Evolutionary conservation across 345 rosid species (phyloP), one percentile per base, ranked within the genome.

Genomic region (Eucalyptus tenuipes): DNA sequence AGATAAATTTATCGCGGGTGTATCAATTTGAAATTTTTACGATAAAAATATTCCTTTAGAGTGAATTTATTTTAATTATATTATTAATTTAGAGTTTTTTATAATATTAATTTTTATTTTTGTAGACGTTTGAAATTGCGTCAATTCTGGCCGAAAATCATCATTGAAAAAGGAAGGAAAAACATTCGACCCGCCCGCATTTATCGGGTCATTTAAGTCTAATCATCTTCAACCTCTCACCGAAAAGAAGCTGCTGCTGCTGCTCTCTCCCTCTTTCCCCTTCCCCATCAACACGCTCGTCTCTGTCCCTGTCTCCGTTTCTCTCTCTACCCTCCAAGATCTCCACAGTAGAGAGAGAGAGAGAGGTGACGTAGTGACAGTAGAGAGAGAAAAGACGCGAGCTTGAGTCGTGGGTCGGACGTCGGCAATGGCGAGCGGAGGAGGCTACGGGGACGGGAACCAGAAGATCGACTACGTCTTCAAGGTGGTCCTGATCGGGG

Each of bases 401-500:
- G 84, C 47, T 14, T 14, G 84, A 22, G 84, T 66, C 1, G 66
- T 59, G 8, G 27, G 66, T 59, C n/a, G 40, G 79, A 0, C 64
- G 81, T 75, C 2, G 84, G 44, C 84, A 20, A 96, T 97, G 99
- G 94, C 95, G 31, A 90, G 90, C 68, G 96, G 93, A 59, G 95
- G 91, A 84, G 95, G 94, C 40, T 94, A 91, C 85, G 96, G 93
- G n/a, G 97, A 91, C 47, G 91, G 93, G 24, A 37, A 49, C 81
- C 91, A 92, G 52, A 96, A 94, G 92, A 94, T 95, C 22, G 95
- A 96, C 90, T 97, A 95, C 88, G 96, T 95, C 10, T 94, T 95
- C 94, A 97, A 97, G 91, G 95, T 97, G 37, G 99, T 97, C 57
- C 86, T 97, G 85, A 96, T 97, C 88, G 99, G 99, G 15, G 99